Base-by-base conservation (phyloP, 177 flowering plant species). In the Vitis hybrid region DNA sequence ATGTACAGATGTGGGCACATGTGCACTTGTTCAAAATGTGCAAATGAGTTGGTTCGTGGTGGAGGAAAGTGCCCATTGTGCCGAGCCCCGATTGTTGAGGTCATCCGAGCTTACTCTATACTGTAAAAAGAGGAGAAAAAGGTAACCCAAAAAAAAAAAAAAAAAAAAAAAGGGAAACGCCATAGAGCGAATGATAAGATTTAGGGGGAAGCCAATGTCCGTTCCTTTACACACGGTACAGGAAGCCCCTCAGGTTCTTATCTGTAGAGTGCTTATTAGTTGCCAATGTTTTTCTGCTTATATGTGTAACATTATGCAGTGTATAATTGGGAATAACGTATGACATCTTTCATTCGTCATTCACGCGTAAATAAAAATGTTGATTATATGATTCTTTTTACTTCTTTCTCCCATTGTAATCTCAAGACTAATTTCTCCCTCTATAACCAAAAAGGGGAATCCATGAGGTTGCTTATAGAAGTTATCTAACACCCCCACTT, bases 41-140 rank as follows among this genome's bases (percentile, higher is more conserved):
- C 95, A 56, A 90, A 83, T 55, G 95, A 90, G 86, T 77, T 90
- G 76, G 81, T 88, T 64, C 87, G 90, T 18, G 80, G 93, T 18
- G 93, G 90, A 67, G 95, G 95, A 5, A 90, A 88, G 67, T 90
- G 95, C 71, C 95, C 95, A 2, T 70, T 90, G 81, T 90, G 95
- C 70, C 78, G 95, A 68, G 95, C 95, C 49, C 95, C 93, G 14
- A 90, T 90, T 65, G 85, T 88, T 52, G 95, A 90, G 83, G 92
- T 90, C 60, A 78, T 90, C 63, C 84, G 93, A 72, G 92, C 95
- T 67, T 90, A 88, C 75, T 87, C 93, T 60, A 82, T 90, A 85
- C 77, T 87, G 85, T 90, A 80, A 84, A 87, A 59, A 70, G 67
- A 52, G 55, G 22, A 11, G 49, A 31, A 22, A 70, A 26, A 58